A percentile compares a stretch with the other conserved stretches of the same genome.
phyloP scores from a whole-genome alignment of 1,284 basidiomycete species.

The Ustilago shanxiensis region DNA sequence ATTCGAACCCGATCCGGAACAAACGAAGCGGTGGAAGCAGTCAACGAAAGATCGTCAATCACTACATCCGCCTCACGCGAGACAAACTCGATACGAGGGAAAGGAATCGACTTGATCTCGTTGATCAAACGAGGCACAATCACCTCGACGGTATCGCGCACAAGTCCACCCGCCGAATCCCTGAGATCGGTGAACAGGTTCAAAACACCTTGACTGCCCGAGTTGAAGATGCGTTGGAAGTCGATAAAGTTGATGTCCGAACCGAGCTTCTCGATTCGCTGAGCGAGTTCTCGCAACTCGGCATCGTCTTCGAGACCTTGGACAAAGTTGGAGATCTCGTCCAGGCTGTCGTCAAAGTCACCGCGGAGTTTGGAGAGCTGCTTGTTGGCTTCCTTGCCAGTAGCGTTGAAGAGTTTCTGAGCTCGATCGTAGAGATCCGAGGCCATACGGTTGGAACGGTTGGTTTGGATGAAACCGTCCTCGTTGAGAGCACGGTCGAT shows the following conservation, averaged over 20 bases:
- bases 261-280: conserved; percentile 70
- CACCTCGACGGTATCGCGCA: conserved; percentile 72
- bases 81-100: conserved; percentile 72
- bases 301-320: conserved; percentile 49
- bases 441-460: conserved; percentile 48
- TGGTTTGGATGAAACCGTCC: conserved; percentile 50
- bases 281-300: conserved; percentile 65
- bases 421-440: conserved; percentile 52
- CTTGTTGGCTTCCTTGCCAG: conserved; percentile 56
- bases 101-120: conserved; percentile 72
- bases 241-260: conserved; percentile 65
- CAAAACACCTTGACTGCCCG: conserved; percentile 23
- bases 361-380: conserved; percentile 45
- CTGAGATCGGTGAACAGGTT: conserved; percentile 42
- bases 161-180: conserved; percentile 67
- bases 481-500: conserved; percentile 54
- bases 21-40: conserved; percentile 71
- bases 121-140: conserved; percentile 71
- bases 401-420: conserved; percentile 46
- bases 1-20: conserved; percentile 72
- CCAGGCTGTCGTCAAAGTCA: conserved; percentile 41
- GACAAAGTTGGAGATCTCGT: conserved; percentile 48
- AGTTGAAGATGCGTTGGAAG: conserved; percentile 33
- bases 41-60: conserved; percentile 71
- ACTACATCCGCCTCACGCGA: conserved; percentile 72